These are phyloP conservation scores for Globisporangium rhizosaccharum DNA, from an alignment of 352 stramenopile species.

Conservation along the genomic window DNA sequence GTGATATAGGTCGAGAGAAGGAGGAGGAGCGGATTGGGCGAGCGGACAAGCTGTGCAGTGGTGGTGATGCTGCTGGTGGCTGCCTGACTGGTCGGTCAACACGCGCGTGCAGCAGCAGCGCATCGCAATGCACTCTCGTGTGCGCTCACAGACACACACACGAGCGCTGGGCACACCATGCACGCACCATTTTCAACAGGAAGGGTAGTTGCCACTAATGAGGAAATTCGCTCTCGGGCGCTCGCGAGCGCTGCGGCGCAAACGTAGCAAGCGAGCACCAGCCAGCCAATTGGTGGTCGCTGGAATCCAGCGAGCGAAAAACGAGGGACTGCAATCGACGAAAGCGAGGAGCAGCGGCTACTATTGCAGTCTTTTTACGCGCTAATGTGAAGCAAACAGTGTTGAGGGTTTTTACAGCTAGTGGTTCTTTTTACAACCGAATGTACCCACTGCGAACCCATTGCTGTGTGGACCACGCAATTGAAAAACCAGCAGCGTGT, in stretches of 20 bases:
- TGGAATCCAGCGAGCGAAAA: background rate
- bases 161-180: background rate
- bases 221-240: conserved; percentile 4
- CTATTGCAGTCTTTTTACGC: conserved; percentile 6
- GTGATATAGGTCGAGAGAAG: too few species aligned
- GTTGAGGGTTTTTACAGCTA: conserved; percentile 2
- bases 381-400: too few species aligned
- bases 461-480: background rate
- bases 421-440: background rate
- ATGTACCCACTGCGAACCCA: conserved; percentile 7
- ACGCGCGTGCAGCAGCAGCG: background rate
- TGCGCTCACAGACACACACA: background rate
- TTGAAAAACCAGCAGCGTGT: background rate
- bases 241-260: too few species aligned
- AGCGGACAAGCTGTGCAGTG: too few species aligned
- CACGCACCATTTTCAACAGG: conserved; percentile 22
- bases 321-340: background rate
- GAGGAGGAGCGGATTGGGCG: too few species aligned
- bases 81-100: too few species aligned
- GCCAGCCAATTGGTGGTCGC: conserved; percentile 1
- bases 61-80: too few species aligned
- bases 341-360: background rate
- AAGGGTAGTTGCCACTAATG: conserved; percentile 22
- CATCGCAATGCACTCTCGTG: background rate
- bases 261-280: conserved; percentile 1